Conservation (phyloP, 495 filamentous ascomycete genomes). For the Bathelium albidoporum region DNA sequence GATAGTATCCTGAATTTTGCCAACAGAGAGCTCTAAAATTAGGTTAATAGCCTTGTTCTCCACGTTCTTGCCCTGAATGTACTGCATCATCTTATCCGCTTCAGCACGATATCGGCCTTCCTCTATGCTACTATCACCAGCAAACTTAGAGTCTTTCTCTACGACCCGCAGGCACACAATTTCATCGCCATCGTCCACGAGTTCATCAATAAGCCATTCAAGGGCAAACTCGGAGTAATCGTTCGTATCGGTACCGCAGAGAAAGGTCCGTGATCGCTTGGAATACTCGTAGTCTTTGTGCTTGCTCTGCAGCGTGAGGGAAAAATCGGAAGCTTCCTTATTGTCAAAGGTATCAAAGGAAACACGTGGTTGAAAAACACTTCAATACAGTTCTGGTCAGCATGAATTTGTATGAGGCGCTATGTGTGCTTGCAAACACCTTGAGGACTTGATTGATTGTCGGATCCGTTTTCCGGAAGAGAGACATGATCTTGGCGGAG, state of each 20-base stretch:
- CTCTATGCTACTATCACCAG: conserved; percentile 56
- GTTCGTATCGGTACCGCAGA: conserved; percentile 90
- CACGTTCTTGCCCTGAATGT: conserved; percentile 53
- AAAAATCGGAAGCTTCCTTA: conserved; percentile 66
- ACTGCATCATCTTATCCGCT: conserved; percentile 65
- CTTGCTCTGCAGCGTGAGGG: conserved; percentile 76
- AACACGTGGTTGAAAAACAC: conserved; percentile 42
- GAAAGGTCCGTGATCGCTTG: conserved; percentile 77
- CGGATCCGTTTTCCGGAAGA: background rate
- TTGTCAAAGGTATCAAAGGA: conserved; percentile 93
- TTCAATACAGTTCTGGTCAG: background rate
- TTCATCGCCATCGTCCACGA: conserved; percentile 95
- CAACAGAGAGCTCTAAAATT: conserved; percentile 80
- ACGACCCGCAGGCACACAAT: conserved; percentile 88
- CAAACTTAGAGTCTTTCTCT: conserved; percentile 70
- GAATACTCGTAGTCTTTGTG: conserved; percentile 83
- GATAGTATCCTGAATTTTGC: conserved; percentile 86
- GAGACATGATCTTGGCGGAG: background rate
- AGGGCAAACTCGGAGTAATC: conserved; percentile 92
- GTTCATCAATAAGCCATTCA: conserved; percentile 85
- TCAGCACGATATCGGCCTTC: conserved; percentile 69
- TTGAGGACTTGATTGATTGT: background rate
- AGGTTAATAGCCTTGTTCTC: conserved; percentile 78
- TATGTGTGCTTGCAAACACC: background rate
- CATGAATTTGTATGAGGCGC: background rate